Percentiles rank a stretch among this genome's conserved stretches.
These are phyloP conservation scores for Cinchona pubescens DNA, from an alignment of 257 asterid genomes.

Conservation along the genomic window DNA sequence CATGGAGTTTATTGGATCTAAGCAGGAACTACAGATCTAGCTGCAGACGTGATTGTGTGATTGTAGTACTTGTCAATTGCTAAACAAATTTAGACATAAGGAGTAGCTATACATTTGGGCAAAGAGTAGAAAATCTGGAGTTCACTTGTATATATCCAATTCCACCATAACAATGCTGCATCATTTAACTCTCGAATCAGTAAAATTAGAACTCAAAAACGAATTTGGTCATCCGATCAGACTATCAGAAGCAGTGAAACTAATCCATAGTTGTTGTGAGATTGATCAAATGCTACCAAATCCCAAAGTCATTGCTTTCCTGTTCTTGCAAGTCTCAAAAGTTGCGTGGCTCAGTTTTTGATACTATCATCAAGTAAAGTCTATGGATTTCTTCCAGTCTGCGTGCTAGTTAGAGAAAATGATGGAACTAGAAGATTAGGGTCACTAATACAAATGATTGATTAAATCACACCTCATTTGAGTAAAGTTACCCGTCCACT, in stretches of 20 bases:
- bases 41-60: neutral
- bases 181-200: neutral
- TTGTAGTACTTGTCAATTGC: neutral
- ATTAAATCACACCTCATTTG: neutral
- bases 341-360: conserved; percentile 18
- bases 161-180: neutral
- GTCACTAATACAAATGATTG: neutral
- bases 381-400: conserved; percentile 18
- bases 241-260: neutral
- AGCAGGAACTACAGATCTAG: neutral
- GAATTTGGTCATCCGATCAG: neutral
- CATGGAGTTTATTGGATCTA: too few relatives aligned
- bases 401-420: conserved; percentile 6
- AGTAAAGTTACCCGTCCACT: conserved; percentile 29
- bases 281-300: neutral
- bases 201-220: neutral
- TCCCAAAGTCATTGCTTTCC: conserved; percentile 1
- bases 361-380: conserved; percentile 12
- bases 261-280: neutral
- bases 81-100: neutral
- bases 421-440: neutral
- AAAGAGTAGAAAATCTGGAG: neutral
- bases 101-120: neutral
- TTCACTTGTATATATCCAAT: neutral
- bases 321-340: conserved; percentile 10